phyloP scores from a whole-genome alignment of 805 yeast genomes.

The Candida ipomoeae region DNA sequence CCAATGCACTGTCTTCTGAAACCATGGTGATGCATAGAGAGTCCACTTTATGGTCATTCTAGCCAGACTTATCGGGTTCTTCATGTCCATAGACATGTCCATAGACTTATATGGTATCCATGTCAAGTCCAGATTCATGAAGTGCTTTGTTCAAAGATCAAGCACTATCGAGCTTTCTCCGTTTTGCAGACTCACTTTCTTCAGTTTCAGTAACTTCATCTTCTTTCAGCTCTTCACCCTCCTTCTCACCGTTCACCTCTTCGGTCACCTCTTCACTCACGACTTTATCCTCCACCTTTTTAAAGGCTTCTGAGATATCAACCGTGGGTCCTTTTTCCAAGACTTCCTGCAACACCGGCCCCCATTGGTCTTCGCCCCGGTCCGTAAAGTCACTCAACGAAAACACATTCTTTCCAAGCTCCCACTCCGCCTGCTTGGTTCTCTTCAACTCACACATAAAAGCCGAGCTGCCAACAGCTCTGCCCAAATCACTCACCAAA shows the following conservation, averaged over 20 bases:
- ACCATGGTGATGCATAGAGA: too few species aligned
- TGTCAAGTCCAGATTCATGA: too few species aligned
- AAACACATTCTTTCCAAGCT: slow-evolving; percentile 64
- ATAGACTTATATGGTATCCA: too few species aligned
- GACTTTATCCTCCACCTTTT: slow-evolving; percentile 1
- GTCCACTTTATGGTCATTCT: too few species aligned
- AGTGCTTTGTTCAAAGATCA: neutral
- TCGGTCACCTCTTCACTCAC: neutral
- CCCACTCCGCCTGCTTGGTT: slow-evolving; percentile 80
- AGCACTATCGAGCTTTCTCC: neutral
- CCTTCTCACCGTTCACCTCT: neutral
- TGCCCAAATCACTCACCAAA: slow-evolving; percentile 81
- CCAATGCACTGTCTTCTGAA: too few species aligned
- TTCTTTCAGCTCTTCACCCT: neutral
- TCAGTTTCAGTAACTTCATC: neutral
- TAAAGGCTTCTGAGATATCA: slow-evolving; percentile 24
- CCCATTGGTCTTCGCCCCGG: slow-evolving; percentile 65
- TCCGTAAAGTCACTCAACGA: slow-evolving; percentile 61
- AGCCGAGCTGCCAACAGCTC: slow-evolving; percentile 73
- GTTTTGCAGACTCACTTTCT: neutral
- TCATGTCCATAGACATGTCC: too few species aligned
- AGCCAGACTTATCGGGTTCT: too few species aligned
- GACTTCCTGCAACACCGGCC: slow-evolving; percentile 53
- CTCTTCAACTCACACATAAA: slow-evolving; percentile 85
- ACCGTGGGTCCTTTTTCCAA: slow-evolving; percentile 35